phyloP scores from a whole-genome alignment of 805 yeast genomes.

The Spathaspora sp. region DNA sequence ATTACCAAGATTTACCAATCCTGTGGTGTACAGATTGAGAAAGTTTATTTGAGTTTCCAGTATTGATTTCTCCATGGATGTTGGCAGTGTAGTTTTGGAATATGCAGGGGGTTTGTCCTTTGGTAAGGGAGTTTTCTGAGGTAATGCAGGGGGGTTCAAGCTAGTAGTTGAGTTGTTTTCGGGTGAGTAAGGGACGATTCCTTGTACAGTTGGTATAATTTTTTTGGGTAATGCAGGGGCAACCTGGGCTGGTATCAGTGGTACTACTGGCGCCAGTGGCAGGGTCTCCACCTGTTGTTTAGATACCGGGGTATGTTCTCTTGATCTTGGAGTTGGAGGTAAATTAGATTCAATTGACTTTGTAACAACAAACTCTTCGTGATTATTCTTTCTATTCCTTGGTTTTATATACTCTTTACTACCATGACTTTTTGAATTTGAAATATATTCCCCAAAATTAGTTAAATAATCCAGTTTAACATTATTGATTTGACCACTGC shows the following conservation, averaged over 20 bases:
- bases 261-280: not conserved
- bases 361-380: not conserved
- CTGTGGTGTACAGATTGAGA: slow-evolving; percentile 52
- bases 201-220: not conserved
- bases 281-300: too few relatives aligned
- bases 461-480: slow-evolving; percentile 16
- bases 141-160: not conserved
- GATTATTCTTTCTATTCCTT: not conserved
- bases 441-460: slow-evolving; percentile 27
- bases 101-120: not conserved
- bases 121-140: not conserved
- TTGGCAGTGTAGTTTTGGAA: not conserved
- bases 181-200: not conserved
- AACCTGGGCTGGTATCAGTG: not conserved
- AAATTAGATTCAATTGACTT: not conserved
- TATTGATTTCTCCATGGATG: not conserved
- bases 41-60: slow-evolving; percentile 4
- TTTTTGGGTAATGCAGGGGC: not conserved
- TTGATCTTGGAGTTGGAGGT: not conserved
- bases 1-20: slow-evolving; percentile 79
- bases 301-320: not conserved
- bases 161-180: too few relatives aligned
- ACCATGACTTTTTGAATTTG: slow-evolving; percentile 2
- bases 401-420: not conserved
- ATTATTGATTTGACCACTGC: not conserved